These are phyloP conservation scores for Piloderma croceum DNA, from an alignment of 768 basidiomycete genomes.

Conservation along the genomic window DNA sequence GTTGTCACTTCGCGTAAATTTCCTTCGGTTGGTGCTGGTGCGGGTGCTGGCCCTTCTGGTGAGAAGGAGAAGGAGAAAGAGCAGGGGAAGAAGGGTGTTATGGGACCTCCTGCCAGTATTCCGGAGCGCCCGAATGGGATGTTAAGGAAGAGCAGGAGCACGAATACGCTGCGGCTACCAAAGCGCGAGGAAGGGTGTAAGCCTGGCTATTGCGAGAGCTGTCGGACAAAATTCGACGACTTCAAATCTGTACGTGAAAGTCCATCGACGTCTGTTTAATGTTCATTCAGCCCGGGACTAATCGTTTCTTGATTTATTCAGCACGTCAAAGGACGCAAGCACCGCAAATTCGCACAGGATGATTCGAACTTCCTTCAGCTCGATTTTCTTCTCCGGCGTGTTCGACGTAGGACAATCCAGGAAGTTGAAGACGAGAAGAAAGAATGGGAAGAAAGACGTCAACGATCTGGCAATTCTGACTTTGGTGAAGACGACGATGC, in stretches of 20 bases:
- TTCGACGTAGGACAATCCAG: constrained; percentile 41
- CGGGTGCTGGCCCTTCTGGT: constrained; percentile 13
- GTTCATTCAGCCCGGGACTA: too few relatives aligned
- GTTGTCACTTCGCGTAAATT: constrained; percentile 62
- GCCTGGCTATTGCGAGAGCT: constrained; percentile 97
- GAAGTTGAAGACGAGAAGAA: constrained; percentile 27
- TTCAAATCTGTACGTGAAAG: constrained; percentile 63
- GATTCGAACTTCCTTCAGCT: constrained; percentile 73
- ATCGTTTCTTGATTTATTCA: too few relatives aligned
- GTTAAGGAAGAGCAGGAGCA: constrained; percentile 75
- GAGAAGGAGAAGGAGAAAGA: constrained; percentile 21
- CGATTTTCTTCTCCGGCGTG: constrained; percentile 65
- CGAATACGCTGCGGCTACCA: constrained; percentile 68
- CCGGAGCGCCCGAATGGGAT: constrained; percentile 44
- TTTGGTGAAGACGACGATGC: too few relatives aligned
- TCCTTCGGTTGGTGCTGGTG: constrained; percentile 22
- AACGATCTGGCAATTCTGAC: too few relatives aligned
- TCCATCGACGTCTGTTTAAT: too few relatives aligned
- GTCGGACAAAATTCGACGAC: constrained; percentile 83
- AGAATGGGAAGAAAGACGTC: constrained; percentile 19
- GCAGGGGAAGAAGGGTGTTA: constrained; percentile 33
- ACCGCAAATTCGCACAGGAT: constrained; percentile 77
- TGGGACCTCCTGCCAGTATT: constrained; percentile 66
- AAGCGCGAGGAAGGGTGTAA: constrained; percentile 83
- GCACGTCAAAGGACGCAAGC: constrained; percentile 71